phyloP scores from a whole-genome alignment of 2,329 filamentous ascomycete genomes.

The Microascus cirrosus region DNA sequence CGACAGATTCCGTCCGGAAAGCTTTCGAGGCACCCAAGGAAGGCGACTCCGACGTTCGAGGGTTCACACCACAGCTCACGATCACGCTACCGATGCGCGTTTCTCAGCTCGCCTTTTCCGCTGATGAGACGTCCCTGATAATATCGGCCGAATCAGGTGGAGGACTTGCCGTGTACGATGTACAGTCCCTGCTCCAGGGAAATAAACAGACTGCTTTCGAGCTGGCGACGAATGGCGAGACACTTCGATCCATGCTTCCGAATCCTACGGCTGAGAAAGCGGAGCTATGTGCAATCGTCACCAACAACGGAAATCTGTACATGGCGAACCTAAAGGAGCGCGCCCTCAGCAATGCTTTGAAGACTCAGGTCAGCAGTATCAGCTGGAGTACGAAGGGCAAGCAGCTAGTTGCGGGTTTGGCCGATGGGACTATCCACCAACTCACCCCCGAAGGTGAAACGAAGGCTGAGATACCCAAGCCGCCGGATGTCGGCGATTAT shows the following conservation, averaged over 20 bases:
- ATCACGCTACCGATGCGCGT: slow-evolving; percentile 64
- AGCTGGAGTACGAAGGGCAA: slow-evolving; percentile 93
- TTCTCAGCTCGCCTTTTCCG: slow-evolving; percentile 81
- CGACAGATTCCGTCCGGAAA: slow-evolving; percentile 66
- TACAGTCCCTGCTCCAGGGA: slow-evolving; percentile 54
- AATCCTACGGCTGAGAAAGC: slow-evolving; percentile 68
- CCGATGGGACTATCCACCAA: slow-evolving; percentile 68
- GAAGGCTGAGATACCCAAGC: slow-evolving; percentile 70
- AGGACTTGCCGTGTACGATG: slow-evolving; percentile 74
- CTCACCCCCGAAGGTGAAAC: slow-evolving; percentile 71
- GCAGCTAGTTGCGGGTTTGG: slow-evolving; percentile 78
- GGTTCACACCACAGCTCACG: slow-evolving; percentile 62
- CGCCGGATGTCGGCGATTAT: slow-evolving; percentile 54
- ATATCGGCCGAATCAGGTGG: slow-evolving; percentile 73
- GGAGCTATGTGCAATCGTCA: slow-evolving; percentile 70
- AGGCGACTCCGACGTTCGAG: slow-evolving; percentile 52
- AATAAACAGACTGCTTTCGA: slow-evolving; percentile 61
- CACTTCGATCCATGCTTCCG: slow-evolving; percentile 63
- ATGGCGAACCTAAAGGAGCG: slow-evolving; percentile 70
- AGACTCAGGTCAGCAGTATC: slow-evolving; percentile 66
- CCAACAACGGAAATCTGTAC: slow-evolving; percentile 67
- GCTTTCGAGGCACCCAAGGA: slow-evolving; percentile 53
- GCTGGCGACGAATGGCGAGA: slow-evolving; percentile 62
- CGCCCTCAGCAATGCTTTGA: slow-evolving; percentile 52
- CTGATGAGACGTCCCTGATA: slow-evolving; percentile 77